phyloP scores from a whole-genome alignment of 176 grass and related monocot genomes.

The Oryza officinalis region DNA sequence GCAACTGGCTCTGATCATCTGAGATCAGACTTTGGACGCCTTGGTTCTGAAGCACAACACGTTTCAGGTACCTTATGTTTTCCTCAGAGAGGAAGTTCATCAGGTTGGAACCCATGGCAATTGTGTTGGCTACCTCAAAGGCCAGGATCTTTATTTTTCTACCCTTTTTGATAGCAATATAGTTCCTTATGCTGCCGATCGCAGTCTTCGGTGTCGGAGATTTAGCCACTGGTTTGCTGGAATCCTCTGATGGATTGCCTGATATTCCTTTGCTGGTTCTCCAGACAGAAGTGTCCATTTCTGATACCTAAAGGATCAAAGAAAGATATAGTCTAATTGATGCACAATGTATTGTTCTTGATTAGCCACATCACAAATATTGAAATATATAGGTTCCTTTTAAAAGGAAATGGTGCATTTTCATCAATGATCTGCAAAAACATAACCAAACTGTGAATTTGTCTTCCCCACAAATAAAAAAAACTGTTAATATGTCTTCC shows the following conservation, averaged over 20 bases:
- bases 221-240: neutral
- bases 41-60: constrained; percentile 46
- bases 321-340: neutral
- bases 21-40: constrained; percentile 55
- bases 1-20: constrained; percentile 43
- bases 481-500: neutral
- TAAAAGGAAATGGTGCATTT: neutral
- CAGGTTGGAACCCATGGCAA: constrained; percentile 62
- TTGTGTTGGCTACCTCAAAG: constrained; percentile 77
- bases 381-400: neutral
- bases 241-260: constrained; percentile 28
- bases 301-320: constrained; percentile 22
- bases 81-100: constrained; percentile 54
- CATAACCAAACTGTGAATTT: neutral
- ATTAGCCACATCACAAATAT: neutral
- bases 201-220: neutral
- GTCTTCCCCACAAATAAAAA: neutral
- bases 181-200: neutral
- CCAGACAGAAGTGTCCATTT: constrained; percentile 28
- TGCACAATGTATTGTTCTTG: neutral
- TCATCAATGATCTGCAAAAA: neutral
- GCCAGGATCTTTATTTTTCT: constrained; percentile 53
- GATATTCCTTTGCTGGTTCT: constrained; percentile 18
- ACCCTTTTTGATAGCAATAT: constrained; percentile 19
- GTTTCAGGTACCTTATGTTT: constrained; percentile 48